These are phyloP conservation scores for Rubia occidens DNA, from an alignment of 305 asterid species.

Conservation along the genomic window DNA sequence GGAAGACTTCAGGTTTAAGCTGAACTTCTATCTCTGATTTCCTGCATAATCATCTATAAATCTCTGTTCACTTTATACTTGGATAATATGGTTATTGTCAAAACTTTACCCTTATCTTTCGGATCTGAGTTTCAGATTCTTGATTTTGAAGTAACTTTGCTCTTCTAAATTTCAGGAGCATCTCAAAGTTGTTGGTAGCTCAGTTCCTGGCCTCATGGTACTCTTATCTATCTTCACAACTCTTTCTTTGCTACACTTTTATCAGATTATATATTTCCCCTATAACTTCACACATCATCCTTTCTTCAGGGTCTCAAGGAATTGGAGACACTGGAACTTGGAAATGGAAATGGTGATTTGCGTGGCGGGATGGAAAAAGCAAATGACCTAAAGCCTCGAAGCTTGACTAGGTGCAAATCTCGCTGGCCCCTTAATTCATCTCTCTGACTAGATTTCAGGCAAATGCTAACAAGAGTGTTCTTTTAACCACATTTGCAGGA, in stretches of 20 bases:
- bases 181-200: constrained; percentile 12
- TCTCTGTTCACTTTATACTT: background rate
- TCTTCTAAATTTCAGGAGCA: constrained; percentile 14
- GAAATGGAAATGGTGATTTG: constrained; percentile 27
- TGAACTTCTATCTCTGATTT: constrained; percentile 11
- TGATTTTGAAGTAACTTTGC: background rate
- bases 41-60: background rate
- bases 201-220: constrained; percentile 23
- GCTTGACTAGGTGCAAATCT: constrained; percentile 38
- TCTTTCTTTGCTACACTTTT: background rate
- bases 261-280: too few relatives aligned
- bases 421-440: background rate
- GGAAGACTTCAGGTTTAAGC: constrained; percentile 52
- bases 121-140: background rate
- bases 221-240: background rate
- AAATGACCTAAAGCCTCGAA: constrained; percentile 19
- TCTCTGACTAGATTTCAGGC: background rate
- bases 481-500: constrained; percentile 7
- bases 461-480: background rate
- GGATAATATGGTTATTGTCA: background rate
- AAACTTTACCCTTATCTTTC: background rate
- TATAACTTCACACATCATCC: background rate
- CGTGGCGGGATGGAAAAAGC: constrained; percentile 34
- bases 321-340: constrained; percentile 26
- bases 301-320: constrained; percentile 26